Conservation (phyloP, 805 yeast genomes). For the Lipomyces sp. region DNA sequence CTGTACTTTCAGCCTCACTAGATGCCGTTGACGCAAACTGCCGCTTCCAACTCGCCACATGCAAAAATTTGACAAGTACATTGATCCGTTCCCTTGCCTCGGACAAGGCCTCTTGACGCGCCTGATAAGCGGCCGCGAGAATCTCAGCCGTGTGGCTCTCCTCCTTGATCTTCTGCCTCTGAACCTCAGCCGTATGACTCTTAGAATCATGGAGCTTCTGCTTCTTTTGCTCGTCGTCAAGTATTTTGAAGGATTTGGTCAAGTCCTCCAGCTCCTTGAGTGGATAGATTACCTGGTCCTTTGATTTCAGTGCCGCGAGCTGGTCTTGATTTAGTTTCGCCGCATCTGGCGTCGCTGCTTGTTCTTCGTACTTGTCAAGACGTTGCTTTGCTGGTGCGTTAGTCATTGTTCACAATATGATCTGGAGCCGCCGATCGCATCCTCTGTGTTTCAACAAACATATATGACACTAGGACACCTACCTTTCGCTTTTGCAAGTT, state of each 20-base stretch:
- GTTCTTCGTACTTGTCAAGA: constrained; percentile 46
- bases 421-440: background rate
- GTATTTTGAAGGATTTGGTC: constrained; percentile 37
- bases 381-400: constrained; percentile 25
- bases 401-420: background rate
- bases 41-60: constrained; percentile 46
- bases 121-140: constrained; percentile 18
- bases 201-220: constrained; percentile 26
- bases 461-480: background rate
- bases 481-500: constrained; percentile 47
- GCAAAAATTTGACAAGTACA: constrained; percentile 42
- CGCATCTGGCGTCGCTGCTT: constrained; percentile 40
- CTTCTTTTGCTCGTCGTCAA: constrained; percentile 30
- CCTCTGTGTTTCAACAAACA: background rate
- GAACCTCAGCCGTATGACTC: constrained; percentile 27
- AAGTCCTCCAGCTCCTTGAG: constrained; percentile 46
- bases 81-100: constrained; percentile 38
- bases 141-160: constrained; percentile 28
- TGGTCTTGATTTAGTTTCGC: constrained; percentile 46
- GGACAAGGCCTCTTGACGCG: constrained; percentile 29
- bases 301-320: constrained; percentile 43
- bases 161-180: constrained; percentile 25
- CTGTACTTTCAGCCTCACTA: constrained; percentile 36
- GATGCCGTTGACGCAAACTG: constrained; percentile 36
- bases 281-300: constrained; percentile 46